These are phyloP conservation scores for Areca catechu DNA, from an alignment of 176 grass and related monocot species.

Conservation along the genomic window DNA sequence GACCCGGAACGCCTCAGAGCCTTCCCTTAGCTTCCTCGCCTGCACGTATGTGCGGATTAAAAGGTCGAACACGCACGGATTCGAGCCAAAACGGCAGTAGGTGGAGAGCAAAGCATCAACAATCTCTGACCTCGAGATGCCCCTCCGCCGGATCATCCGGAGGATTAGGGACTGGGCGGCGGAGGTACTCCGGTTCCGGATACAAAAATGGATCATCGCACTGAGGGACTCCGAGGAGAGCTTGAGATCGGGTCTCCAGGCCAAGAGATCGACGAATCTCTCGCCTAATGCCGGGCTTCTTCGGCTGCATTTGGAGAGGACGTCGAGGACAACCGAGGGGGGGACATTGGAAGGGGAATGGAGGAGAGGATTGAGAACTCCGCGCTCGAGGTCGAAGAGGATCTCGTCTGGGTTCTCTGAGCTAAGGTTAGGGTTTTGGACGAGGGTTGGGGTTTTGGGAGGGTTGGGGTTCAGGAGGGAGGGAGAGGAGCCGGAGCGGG, in stretches of 20 bases:
- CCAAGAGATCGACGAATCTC: conserved; percentile 6
- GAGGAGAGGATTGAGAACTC: not conserved
- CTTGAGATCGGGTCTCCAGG: conserved; percentile 4
- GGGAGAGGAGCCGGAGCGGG: not conserved
- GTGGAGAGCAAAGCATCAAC: conserved; percentile 32
- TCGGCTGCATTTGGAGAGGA: conserved; percentile 8
- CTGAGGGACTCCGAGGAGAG: conserved; percentile 42
- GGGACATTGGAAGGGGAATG: not conserved
- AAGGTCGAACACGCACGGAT: conserved; percentile 60
- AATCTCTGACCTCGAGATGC: conserved; percentile 48
- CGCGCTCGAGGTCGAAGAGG: conserved; percentile 3
- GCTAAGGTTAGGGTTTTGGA: not conserved
- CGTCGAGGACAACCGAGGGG: not conserved
- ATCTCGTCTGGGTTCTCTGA: not conserved
- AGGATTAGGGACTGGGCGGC: conserved; percentile 79
- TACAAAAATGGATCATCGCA: conserved; percentile 34
- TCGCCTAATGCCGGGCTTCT: not conserved
- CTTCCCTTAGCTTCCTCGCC: conserved; percentile 75
- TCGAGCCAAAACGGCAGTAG: conserved; percentile 13
- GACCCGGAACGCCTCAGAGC: conserved; percentile 64
- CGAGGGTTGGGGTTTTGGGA: not conserved
- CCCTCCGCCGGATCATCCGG: conserved; percentile 65
- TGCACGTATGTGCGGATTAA: conserved; percentile 92
- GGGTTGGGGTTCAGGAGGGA: not conserved
- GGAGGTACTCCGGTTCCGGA: conserved; percentile 34